Evolutionary conservation across 2,329 filamentous ascomycete genomes (phyloP).

Genomic region (Ploettnerulaceae sp.): DNA sequence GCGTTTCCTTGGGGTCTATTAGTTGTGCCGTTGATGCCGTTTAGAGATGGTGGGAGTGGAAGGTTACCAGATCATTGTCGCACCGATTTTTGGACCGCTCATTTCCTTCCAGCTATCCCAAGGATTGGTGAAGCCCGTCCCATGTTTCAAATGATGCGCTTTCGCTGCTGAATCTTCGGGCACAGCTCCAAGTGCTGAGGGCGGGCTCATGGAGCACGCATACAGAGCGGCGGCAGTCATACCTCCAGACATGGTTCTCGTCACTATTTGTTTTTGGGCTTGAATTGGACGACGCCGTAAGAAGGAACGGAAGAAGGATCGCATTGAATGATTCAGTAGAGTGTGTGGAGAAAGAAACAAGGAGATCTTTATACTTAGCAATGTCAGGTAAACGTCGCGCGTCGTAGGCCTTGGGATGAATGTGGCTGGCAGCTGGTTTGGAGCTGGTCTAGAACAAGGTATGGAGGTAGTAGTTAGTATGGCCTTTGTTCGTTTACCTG

Average conservation of each 20-base stretch:
- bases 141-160: constrained; percentile 47
- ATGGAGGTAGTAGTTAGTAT: too few relatives aligned
- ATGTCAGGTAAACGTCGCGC: background rate
- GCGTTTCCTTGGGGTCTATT: constrained; percentile 13
- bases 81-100: constrained; percentile 31
- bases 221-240: constrained; percentile 25
- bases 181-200: constrained; percentile 26
- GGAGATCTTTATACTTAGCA: background rate
- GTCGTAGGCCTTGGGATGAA: background rate
- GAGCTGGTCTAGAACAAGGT: too few relatives aligned
- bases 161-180: constrained; percentile 37
- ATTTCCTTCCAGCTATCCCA: constrained; percentile 48
- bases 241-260: constrained; percentile 22
- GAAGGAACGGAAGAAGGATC: constrained; percentile 39
- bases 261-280: constrained; percentile 5
- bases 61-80: constrained; percentile 32
- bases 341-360: constrained; percentile 21
- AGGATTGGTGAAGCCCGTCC: constrained; percentile 52
- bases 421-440: too few relatives aligned
- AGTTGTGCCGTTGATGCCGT: background rate
- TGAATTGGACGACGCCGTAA: constrained; percentile 21
- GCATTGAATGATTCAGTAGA: constrained; percentile 42
- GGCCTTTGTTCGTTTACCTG: too few relatives aligned
- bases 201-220: constrained; percentile 24
- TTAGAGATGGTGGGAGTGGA: background rate